A percentile compares a stretch with the other conserved stretches of the same genome.
phyloP scores from a whole-genome alignment of 2,329 filamentous ascomycete genomes.

The Arthrobotrys musiformis region DNA sequence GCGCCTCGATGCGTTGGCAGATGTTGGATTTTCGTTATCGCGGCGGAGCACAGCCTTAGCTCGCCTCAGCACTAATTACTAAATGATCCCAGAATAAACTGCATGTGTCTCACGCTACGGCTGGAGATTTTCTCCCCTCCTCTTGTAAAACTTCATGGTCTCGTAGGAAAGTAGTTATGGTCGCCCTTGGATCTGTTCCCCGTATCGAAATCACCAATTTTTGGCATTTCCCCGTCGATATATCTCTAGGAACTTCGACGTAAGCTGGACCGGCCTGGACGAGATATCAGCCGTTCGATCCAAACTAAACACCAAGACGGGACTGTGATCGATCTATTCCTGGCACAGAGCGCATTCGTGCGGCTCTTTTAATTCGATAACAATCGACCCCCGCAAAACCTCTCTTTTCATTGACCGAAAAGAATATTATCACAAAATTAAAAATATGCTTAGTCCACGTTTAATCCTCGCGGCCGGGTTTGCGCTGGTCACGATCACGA shows the following conservation, averaged over 20 bases:
- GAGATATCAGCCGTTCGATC: too few species aligned
- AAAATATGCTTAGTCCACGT: conserved; percentile 46
- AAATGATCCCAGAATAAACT: conserved; percentile 16
- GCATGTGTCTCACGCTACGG: conserved; percentile 31
- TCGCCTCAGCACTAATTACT: conserved; percentile 13
- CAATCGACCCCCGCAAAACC: not conserved
- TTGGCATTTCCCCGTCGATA: not conserved
- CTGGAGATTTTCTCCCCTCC: not conserved
- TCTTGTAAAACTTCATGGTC: conserved; percentile 15
- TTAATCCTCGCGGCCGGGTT: conserved; percentile 47
- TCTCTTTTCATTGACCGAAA: not conserved
- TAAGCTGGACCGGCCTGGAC: too few species aligned
- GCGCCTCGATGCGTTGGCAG: conserved; percentile 27
- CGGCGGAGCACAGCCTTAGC: conserved; percentile 8
- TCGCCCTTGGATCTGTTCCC: not conserved
- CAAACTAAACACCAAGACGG: not conserved
- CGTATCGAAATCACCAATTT: not conserved
- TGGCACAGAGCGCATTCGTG: not conserved
- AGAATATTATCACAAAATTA: too few species aligned
- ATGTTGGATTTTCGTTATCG: conserved; percentile 43
- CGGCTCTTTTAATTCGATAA: not conserved
- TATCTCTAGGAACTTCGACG: not conserved
- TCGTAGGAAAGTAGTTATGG: conserved; percentile 8
- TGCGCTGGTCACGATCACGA: conserved; percentile 40
- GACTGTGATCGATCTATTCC: not conserved